These are phyloP conservation scores for Xylaria flabelliformis DNA, from an alignment of 495 filamentous ascomycete genomes.

Conservation along the genomic window DNA sequence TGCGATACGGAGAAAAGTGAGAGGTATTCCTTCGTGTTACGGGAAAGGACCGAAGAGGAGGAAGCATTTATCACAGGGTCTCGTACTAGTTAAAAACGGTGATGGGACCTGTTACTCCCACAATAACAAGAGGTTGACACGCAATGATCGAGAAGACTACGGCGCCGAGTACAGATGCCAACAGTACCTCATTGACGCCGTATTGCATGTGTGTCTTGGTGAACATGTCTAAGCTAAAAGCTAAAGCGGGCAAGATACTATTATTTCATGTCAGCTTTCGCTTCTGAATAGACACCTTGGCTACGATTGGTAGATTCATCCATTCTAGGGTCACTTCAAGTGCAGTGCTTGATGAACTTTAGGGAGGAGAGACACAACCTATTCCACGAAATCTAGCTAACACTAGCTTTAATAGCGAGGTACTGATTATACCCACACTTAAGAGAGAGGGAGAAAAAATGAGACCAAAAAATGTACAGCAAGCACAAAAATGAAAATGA, in stretches of 20 bases:
- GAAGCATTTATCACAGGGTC: slow-evolving; percentile 8
- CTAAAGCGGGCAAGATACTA: slow-evolving; percentile 81
- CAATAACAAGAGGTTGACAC: slow-evolving; percentile 83
- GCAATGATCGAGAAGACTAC: slow-evolving; percentile 78
- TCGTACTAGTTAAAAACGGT: slow-evolving; percentile 81
- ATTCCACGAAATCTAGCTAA: background rate
- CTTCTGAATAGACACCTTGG: background rate
- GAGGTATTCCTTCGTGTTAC: background rate
- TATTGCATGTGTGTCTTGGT: slow-evolving; percentile 79
- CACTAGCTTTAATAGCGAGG: background rate
- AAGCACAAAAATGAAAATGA: slow-evolving; percentile 18
- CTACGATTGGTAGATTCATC: background rate
- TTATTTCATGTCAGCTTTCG: slow-evolving; percentile 24
- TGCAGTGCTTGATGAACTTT: background rate
- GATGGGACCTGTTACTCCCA: slow-evolving; percentile 89
- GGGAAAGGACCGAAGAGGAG: background rate
- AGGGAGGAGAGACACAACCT: background rate
- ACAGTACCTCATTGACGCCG: slow-evolving; percentile 83
- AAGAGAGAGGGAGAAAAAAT: background rate
- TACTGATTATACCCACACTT: background rate
- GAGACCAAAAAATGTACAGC: background rate
- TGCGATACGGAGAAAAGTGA: background rate
- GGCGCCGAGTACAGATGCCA: slow-evolving; percentile 78
- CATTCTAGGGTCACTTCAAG: background rate
- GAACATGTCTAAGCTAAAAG: slow-evolving; percentile 87